A percentile compares a stretch with the other conserved stretches of the same genome.
phyloP scores from a whole-genome alignment of 768 basidiomycete genomes.

The Cystobasidium onofrii region DNA sequence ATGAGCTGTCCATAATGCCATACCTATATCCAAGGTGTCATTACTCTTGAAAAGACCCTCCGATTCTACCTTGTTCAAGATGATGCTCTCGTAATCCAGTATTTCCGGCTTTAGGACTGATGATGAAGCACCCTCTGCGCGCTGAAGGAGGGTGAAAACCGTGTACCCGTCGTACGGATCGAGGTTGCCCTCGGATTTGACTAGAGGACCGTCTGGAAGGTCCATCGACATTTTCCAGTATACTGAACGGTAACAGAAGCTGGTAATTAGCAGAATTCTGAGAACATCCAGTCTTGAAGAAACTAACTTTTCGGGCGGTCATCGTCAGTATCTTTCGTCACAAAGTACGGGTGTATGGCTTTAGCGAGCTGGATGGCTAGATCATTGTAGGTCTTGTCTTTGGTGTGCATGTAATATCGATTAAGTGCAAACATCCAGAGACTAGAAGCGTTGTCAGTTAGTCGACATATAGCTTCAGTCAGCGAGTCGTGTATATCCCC shows the following conservation, averaged over 20 bases:
- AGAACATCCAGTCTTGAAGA: not conserved
- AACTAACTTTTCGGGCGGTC: not conserved
- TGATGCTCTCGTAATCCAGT: conserved; percentile 37
- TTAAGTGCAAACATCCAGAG: conserved; percentile 47
- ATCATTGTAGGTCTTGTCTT: conserved; percentile 42
- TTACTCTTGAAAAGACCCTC: conserved; percentile 37
- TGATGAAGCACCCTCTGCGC: conserved; percentile 37
- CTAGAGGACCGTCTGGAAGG: conserved; percentile 39
- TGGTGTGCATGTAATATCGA: conserved; percentile 40
- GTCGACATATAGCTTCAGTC: too few relatives aligned
- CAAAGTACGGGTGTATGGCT: conserved; percentile 44
- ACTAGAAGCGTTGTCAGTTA: conserved; percentile 42
- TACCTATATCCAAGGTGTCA: conserved; percentile 45
- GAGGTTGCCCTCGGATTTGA: conserved; percentile 43
- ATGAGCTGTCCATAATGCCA: conserved; percentile 45
- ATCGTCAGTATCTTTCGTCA: conserved; percentile 35
- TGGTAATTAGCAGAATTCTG: too few relatives aligned
- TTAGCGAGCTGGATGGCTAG: conserved; percentile 42
- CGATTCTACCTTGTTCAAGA: conserved; percentile 38
- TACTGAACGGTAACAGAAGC: conserved; percentile 39
- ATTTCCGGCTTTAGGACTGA: conserved; percentile 33
- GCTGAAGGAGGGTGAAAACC: conserved; percentile 42
- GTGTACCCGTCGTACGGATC: conserved; percentile 45
- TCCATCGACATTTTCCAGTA: conserved; percentile 45
- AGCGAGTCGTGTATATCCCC: not conserved